Conservation (phyloP, 139 green algal genomes). For the Deuterostichococcus epilithicus region DNA sequence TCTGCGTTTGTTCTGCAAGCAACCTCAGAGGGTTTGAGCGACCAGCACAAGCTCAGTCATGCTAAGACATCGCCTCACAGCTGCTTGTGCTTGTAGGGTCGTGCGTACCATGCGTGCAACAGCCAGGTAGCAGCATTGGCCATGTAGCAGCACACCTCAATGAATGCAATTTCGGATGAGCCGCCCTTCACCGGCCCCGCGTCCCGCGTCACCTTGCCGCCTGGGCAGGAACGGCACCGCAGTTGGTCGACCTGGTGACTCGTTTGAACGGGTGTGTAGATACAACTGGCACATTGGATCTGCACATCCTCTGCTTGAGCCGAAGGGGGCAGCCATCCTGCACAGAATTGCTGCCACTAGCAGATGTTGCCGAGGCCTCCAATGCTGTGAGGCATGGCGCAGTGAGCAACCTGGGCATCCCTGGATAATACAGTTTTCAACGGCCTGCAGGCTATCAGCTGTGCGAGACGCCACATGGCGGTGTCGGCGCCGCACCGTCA, state of each 20-base stretch:
- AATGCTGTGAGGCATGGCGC: not conserved
- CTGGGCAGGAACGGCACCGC: slow-evolving; percentile 4
- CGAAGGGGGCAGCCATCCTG: too few species aligned
- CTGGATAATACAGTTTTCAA: not conserved
- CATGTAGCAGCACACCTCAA: slow-evolving; percentile 12
- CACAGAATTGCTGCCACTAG: slow-evolving; percentile 7
- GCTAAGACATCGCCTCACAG: not conserved
- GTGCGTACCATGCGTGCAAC: too few species aligned
- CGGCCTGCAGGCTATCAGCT: not conserved
- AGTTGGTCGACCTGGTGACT: not conserved
- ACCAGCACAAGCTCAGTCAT: not conserved
- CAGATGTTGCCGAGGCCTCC: not conserved
- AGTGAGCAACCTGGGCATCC: not conserved
- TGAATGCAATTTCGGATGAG: slow-evolving; percentile 84
- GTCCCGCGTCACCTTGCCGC: slow-evolving; percentile 70
- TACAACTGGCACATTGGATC: not conserved
- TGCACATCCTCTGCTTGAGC: not conserved
- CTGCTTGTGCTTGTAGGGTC: too few species aligned
- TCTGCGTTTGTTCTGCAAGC: too few species aligned
- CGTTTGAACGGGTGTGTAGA: too few species aligned
- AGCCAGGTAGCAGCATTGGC: too few species aligned
- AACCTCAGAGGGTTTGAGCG: too few species aligned
- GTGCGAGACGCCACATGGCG: not conserved
- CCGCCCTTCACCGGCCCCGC: slow-evolving; percentile 89
- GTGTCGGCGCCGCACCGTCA: slow-evolving; percentile 13